Percentiles rank a stretch among this genome's conserved stretches.
Evolutionary conservation across 1,284 basidiomycete genomes (phyloP).

Genomic region (Chalciporus sp.): DNA sequence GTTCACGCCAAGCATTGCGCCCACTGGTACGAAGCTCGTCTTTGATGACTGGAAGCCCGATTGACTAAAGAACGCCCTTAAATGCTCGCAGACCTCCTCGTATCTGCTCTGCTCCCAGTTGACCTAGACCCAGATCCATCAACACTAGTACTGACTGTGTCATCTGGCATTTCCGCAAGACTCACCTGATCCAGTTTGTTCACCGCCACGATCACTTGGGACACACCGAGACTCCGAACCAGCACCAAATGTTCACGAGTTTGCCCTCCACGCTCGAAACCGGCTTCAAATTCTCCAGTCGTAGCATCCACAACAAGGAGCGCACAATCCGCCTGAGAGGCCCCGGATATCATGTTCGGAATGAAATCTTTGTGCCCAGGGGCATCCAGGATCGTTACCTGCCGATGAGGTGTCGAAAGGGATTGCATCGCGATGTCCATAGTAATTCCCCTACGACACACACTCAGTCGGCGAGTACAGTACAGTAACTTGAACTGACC

Average conservation of each 20-base stretch:
- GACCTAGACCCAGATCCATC: constrained; percentile 55
- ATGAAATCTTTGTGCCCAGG: constrained; percentile 98
- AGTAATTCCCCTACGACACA: constrained; percentile 79
- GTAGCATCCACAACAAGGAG: constrained; percentile 93
- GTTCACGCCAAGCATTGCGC: constrained; percentile 90
- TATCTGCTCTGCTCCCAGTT: constrained; percentile 84
- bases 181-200: constrained; percentile 92
- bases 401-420: constrained; percentile 75
- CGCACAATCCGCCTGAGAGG: constrained; percentile 95
- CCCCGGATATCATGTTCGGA: constrained; percentile 99
- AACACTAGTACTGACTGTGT: neutral
- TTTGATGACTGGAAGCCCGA: constrained; percentile 85
- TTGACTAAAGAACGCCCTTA: constrained; percentile 84
- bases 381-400: constrained; percentile 92
- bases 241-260: constrained; percentile 96
- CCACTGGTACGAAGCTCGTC: constrained; percentile 87
- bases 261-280: constrained; percentile 93
- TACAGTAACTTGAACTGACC: constrained; percentile 52
- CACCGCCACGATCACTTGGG: constrained; percentile 89
- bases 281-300: constrained; percentile 93
- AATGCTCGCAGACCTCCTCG: constrained; percentile 75
- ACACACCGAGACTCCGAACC: constrained; percentile 92
- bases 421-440: constrained; percentile 95
- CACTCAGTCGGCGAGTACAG: constrained; percentile 5
- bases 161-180: constrained; percentile 10